A percentile compares a stretch with the other conserved stretches of the same genome.
These are phyloP conservation scores for Cytospora schulzeri DNA, from an alignment of 2,329 filamentous ascomycete genomes.

Conservation along the genomic window DNA sequence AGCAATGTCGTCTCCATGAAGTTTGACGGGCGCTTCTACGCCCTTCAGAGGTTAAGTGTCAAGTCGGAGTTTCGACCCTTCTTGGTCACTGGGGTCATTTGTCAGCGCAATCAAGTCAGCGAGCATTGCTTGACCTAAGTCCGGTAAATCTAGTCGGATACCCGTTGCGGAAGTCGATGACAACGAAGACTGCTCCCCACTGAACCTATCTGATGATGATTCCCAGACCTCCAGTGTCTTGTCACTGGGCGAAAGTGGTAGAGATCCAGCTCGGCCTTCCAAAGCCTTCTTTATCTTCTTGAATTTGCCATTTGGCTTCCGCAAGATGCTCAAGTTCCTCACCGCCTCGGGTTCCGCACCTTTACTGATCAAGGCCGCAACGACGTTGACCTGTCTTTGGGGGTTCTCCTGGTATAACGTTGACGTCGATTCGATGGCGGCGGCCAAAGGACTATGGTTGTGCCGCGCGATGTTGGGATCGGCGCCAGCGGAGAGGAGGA, in stretches of 20 bases:
- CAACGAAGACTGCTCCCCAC: conserved; percentile 10
- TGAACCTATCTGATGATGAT: conserved; percentile 1
- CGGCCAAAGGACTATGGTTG: conserved; percentile 5
- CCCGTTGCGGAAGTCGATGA: neutral
- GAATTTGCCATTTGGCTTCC: neutral
- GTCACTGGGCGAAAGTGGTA: neutral
- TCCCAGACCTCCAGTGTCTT: neutral
- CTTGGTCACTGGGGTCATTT: neutral
- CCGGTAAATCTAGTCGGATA: neutral
- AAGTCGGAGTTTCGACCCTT: neutral
- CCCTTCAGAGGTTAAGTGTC: neutral
- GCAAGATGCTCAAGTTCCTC: neutral
- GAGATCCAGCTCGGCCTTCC: conserved; percentile 4
- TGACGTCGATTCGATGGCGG: conserved; percentile 13
- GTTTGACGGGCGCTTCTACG: no score
- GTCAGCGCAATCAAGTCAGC: neutral
- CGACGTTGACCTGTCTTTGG: conserved; percentile 2
- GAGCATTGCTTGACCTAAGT: neutral
- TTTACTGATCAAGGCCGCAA: neutral
- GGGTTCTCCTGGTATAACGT: neutral
- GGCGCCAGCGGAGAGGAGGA: conserved; percentile 19
- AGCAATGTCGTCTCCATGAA: no score
- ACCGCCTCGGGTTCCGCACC: conserved; percentile 8
- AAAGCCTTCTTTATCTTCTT: conserved; percentile 5
- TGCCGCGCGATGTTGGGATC: conserved; percentile 9